Percentiles rank a stretch among this genome's conserved stretches.
Evolutionary conservation across 441 rosid genomes (phyloP).

Genomic region (Manihot esculenta): DNA sequence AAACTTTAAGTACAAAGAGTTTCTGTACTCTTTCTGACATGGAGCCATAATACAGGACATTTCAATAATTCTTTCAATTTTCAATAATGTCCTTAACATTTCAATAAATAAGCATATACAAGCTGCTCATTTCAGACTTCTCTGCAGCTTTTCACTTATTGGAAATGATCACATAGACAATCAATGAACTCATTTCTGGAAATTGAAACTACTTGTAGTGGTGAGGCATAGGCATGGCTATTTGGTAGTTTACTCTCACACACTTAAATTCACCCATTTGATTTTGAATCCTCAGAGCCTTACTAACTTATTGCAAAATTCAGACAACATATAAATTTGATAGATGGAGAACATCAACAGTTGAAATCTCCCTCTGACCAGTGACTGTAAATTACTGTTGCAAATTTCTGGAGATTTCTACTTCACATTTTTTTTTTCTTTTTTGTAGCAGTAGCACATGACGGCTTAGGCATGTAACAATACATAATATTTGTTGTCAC

Average conservation of each 20-base stretch:
- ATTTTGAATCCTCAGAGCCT: background rate
- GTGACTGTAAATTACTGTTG: constrained; percentile 29
- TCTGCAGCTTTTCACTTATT: background rate
- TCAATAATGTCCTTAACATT: background rate
- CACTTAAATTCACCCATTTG: background rate
- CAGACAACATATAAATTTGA: constrained; percentile 56
- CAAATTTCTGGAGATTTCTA: constrained; percentile 23
- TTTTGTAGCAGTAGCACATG: constrained; percentile 25
- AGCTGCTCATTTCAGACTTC: background rate
- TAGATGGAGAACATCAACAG: constrained; percentile 70
- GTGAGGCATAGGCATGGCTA: background rate
- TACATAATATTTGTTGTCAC: constrained; percentile 26
- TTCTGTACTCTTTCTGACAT: background rate
- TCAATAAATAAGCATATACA: background rate
- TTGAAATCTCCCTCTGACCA: constrained; percentile 55
- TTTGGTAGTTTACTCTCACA: constrained; percentile 3
- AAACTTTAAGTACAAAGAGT: background rate
- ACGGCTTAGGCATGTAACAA: constrained; percentile 26
- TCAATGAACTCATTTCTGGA: background rate
- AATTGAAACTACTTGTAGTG: background rate
- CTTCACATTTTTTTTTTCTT: too few species aligned
- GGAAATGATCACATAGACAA: background rate
- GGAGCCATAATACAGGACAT: constrained; percentile 4
- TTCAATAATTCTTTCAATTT: background rate
- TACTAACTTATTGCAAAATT: constrained; percentile 67